These are phyloP conservation scores for Pyrenula aspistea DNA, from an alignment of 495 filamentous ascomycete species.

Conservation along the genomic window DNA sequence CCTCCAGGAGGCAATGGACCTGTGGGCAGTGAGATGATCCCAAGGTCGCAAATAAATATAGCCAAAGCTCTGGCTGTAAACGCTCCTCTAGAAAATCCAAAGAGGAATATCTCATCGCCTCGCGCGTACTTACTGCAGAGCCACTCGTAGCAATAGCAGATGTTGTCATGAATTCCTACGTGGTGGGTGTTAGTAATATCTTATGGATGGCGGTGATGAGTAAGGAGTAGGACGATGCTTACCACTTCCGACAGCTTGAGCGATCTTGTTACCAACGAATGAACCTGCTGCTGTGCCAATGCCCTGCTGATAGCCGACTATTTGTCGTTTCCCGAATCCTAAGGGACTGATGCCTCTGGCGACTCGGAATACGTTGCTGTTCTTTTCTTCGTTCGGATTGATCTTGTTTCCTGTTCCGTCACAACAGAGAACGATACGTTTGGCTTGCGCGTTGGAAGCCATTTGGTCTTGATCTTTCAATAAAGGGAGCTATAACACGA, in stretches of 20 bases:
- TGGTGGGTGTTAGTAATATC: not conserved
- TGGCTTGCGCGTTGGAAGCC: too few relatives aligned
- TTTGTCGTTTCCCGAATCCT: conserved; percentile 15
- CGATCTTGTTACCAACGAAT: not conserved
- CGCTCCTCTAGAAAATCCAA: conserved; percentile 50
- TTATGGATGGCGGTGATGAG: not conserved
- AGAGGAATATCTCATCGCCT: conserved; percentile 46
- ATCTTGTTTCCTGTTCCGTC: conserved; percentile 30
- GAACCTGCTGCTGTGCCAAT: conserved; percentile 27
- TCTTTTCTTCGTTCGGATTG: not conserved
- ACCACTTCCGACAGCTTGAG: not conserved
- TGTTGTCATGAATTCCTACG: conserved; percentile 28
- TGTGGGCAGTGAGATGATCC: conserved; percentile 12
- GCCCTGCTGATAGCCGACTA: conserved; percentile 43
- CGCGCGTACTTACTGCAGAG: conserved; percentile 34
- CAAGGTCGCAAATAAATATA: conserved; percentile 40
- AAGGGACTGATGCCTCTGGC: not conserved
- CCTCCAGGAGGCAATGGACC: not conserved
- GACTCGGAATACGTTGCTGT: not conserved
- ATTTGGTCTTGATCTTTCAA: too few relatives aligned
- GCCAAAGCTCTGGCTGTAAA: conserved; percentile 47
- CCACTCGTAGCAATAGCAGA: conserved; percentile 37
- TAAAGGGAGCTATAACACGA: too few relatives aligned
- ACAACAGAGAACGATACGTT: conserved; percentile 30
- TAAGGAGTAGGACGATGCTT: not conserved